Conservation (phyloP, 2,329 filamentous ascomycete genomes). For the Lasiodiplodia citricola region DNA sequence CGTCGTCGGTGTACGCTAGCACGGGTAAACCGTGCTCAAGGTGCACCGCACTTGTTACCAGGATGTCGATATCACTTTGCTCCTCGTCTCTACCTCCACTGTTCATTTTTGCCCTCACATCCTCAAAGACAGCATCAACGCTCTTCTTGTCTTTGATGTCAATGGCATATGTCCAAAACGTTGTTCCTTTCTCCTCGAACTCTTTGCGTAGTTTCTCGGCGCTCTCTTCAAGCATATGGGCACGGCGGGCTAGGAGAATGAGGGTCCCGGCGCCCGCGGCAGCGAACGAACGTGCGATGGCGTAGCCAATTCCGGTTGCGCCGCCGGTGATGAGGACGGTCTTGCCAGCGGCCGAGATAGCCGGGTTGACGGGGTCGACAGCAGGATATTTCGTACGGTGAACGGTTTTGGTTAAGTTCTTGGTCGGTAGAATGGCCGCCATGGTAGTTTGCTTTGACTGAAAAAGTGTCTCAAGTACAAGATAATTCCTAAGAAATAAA, state of each 20-base stretch:
- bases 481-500: background rate
- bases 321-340: conserved; percentile 39
- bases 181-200: background rate
- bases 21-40: conserved; percentile 5
- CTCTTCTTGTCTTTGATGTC: conserved; percentile 17
- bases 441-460: background rate
- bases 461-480: background rate
- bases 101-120: conserved; percentile 22
- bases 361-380: conserved; percentile 34
- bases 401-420: conserved; percentile 28
- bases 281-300: conserved; percentile 40
- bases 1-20: conserved; percentile 20
- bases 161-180: conserved; percentile 24
- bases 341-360: conserved; percentile 37
- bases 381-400: conserved; percentile 34
- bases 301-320: conserved; percentile 36
- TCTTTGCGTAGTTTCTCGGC: background rate
- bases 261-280: conserved; percentile 34
- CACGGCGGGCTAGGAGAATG: no score
- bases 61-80: conserved; percentile 23
- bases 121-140: conserved; percentile 13
- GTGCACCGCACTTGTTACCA: conserved; percentile 27
- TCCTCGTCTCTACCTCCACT: background rate
- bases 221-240: conserved; percentile 35
- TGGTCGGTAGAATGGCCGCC: background rate